Conservation (phyloP, 129 eudicot genomes). For the Ambrosia artemisiifolia region DNA sequence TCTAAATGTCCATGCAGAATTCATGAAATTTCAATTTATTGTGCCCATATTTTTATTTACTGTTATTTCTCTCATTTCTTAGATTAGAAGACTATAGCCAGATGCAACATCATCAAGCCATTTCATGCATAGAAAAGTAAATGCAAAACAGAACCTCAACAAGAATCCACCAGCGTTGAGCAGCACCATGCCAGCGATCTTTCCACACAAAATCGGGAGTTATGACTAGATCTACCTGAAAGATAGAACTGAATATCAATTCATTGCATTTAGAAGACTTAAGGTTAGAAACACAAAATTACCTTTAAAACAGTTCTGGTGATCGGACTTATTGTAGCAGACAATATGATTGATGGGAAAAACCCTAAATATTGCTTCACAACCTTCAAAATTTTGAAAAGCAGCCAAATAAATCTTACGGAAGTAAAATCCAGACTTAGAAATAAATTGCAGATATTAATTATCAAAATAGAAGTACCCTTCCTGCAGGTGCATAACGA, state of each 20-base stretch:
- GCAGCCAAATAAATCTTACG: conserved; percentile 9
- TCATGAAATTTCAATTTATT: conserved; percentile 8
- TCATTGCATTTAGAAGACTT: conserved; percentile 2
- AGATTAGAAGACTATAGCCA: background rate
- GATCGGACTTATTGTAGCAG: conserved; percentile 98
- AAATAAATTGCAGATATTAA: conserved; percentile 5
- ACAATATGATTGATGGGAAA: conserved; percentile 81
- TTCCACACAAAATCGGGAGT: conserved; percentile 92
- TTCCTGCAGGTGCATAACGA: conserved; percentile 95
- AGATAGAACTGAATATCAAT: conserved; percentile 22
- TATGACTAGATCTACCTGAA: conserved; percentile 81
- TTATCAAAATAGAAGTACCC: conserved; percentile 43
- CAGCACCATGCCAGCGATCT: conserved; percentile 98
- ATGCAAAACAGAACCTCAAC: conserved; percentile 70
- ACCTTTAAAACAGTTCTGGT: conserved; percentile 99
- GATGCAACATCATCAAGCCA: conserved; percentile 6
- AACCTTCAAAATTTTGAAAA: conserved; percentile 36
- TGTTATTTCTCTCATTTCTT: background rate
- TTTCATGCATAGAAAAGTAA: conserved; percentile 5
- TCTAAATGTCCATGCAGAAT: background rate
- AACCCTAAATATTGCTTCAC: conserved; percentile 90
- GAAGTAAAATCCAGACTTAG: background rate
- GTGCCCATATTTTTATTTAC: background rate
- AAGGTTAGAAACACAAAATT: conserved; percentile 15
- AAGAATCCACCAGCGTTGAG: conserved; percentile 98